phyloP scores from a whole-genome alignment of 176 grass and related monocot genomes.

The Zea luxurians region DNA sequence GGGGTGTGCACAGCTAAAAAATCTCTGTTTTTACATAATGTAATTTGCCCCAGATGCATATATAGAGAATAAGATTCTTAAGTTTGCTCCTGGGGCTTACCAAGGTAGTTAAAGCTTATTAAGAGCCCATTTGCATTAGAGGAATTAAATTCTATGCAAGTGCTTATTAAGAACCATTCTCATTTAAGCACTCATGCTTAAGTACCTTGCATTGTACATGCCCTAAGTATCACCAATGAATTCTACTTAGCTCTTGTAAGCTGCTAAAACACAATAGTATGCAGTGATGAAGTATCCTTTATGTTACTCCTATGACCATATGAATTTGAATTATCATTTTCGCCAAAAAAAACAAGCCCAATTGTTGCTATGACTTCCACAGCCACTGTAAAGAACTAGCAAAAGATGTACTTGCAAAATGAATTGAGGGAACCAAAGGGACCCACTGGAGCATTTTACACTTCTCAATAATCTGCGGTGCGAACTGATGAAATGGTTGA shows the following conservation, averaged over 20 bases:
- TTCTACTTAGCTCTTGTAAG: slow-evolving; percentile 7
- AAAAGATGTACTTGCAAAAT: slow-evolving; percentile 20
- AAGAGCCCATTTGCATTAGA: background rate
- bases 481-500: background rate
- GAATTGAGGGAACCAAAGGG: slow-evolving; percentile 21
- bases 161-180: background rate
- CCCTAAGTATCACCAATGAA: background rate
- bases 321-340: background rate
- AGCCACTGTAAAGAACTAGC: background rate
- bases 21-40: background rate
- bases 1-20: background rate
- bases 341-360: background rate
- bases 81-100: background rate
- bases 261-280: slow-evolving; percentile 17
- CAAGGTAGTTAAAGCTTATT: background rate
- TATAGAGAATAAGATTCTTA: background rate
- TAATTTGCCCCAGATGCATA: background rate
- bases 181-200: background rate
- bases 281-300: background rate
- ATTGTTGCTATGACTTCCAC: background rate
- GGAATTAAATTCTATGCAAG: background rate
- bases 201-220: background rate
- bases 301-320: background rate
- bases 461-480: background rate
- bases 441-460: slow-evolving; percentile 10